Conservation (phyloP, 1,139 yeast species). For the Debaryomyces coudertii region DNA sequence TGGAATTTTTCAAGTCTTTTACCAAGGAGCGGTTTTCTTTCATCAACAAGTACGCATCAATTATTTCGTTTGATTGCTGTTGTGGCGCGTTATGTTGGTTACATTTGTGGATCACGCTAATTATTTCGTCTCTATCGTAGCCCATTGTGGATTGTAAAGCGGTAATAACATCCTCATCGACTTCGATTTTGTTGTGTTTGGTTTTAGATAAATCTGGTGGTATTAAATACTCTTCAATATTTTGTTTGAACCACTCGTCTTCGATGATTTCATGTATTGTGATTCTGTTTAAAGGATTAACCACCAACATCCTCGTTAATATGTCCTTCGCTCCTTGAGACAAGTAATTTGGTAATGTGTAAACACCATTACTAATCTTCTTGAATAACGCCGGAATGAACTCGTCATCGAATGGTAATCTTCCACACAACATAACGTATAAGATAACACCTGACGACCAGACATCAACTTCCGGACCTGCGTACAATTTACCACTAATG, state of each 20-base stretch:
- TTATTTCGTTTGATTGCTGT: slow-evolving; percentile 64
- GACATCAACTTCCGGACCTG: slow-evolving; percentile 98
- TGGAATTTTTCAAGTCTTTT: slow-evolving; percentile 62
- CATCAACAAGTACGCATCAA: slow-evolving; percentile 89
- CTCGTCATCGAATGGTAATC: slow-evolving; percentile 97
- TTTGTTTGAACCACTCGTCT: slow-evolving; percentile 92
- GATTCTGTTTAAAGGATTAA: slow-evolving; percentile 92
- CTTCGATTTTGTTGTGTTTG: slow-evolving; percentile 46
- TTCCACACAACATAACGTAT: slow-evolving; percentile 95
- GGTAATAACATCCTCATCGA: slow-evolving; percentile 79
- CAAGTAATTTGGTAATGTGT: slow-evolving; percentile 86
- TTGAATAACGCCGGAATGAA: slow-evolving; percentile 95
- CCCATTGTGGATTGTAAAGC: slow-evolving; percentile 91
- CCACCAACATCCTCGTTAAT: slow-evolving; percentile 91
- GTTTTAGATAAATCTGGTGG: slow-evolving; percentile 63
- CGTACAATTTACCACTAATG: slow-evolving; percentile 91
- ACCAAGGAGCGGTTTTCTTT: slow-evolving; percentile 78
- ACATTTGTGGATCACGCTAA: slow-evolving; percentile 62
- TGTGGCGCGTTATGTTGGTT: slow-evolving; percentile 45
- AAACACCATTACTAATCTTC: slow-evolving; percentile 93
- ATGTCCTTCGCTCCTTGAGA: slow-evolving; percentile 87
- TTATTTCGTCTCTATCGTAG: slow-evolving; percentile 83
- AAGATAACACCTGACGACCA: slow-evolving; percentile 98
- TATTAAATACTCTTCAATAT: slow-evolving; percentile 77
- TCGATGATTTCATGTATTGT: slow-evolving; percentile 94